Evolutionary conservation across 768 basidiomycete species (phyloP).

Genomic region (Exidia glandulosa): DNA sequence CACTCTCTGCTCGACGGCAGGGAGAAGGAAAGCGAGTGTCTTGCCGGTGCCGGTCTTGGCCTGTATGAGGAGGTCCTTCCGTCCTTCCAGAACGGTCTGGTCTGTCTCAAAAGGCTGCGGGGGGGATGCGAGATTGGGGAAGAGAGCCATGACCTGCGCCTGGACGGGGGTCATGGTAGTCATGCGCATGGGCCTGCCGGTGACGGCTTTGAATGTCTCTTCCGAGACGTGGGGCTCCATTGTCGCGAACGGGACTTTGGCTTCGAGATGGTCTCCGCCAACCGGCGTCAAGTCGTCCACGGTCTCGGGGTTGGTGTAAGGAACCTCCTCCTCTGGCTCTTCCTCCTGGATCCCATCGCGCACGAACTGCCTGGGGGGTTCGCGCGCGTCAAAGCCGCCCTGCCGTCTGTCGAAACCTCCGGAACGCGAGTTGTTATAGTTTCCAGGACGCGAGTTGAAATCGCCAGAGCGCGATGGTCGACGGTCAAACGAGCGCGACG

Average conservation of each 20-base stretch:
- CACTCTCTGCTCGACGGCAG: slow-evolving; percentile 69
- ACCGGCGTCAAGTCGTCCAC: not conserved
- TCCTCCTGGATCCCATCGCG: not conserved
- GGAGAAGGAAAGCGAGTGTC: slow-evolving; percentile 79
- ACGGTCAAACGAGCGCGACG: no score
- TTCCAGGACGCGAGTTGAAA: no score
- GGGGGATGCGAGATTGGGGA: slow-evolving; percentile 57
- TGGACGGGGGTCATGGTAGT: slow-evolving; percentile 74
- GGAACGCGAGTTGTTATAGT: no score
- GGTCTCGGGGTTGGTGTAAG: not conserved
- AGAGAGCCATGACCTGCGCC: slow-evolving; percentile 59
- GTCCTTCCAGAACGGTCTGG: slow-evolving; percentile 13
- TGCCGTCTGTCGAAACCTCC: no score
- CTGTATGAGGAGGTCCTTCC: slow-evolving; percentile 68
- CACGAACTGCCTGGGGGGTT: no score
- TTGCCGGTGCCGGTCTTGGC: slow-evolving; percentile 87
- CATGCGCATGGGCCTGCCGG: slow-evolving; percentile 51
- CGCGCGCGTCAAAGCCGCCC: no score
- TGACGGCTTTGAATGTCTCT: slow-evolving; percentile 46
- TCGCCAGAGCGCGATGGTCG: no score
- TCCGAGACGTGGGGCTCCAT: slow-evolving; percentile 22
- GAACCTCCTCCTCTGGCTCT: not conserved
- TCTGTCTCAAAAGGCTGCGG: slow-evolving; percentile 19
- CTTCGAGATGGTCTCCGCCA: not conserved
- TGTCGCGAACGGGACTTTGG: slow-evolving; percentile 16